Evolutionary conservation across 768 basidiomycete species (phyloP).

Genomic region (Termitomyces eurrhizus): DNA sequence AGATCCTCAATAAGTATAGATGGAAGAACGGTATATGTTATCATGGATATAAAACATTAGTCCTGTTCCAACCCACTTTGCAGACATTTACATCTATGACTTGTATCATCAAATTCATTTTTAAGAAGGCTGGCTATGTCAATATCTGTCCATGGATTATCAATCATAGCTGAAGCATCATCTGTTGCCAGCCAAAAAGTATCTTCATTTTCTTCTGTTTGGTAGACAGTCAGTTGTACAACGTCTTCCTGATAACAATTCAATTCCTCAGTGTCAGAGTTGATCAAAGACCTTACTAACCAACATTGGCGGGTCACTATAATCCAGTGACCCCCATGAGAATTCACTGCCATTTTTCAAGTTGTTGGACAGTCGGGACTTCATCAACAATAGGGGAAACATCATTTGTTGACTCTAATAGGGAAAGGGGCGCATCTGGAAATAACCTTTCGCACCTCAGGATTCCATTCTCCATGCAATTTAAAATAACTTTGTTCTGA

Average conservation of each 20-base stretch:
- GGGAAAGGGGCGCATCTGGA: conserved; percentile 1
- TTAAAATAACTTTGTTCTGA: conserved; percentile 53
- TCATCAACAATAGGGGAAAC: neutral
- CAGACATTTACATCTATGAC: conserved; percentile 26
- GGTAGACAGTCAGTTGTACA: neutral
- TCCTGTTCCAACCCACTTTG: conserved; percentile 19
- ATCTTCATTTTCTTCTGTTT: neutral
- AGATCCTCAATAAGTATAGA: neutral
- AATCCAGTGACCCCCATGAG: conserved; percentile 40
- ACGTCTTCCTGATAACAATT: neutral
- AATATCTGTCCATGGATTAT: conserved; percentile 6
- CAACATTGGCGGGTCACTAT: conserved; percentile 15
- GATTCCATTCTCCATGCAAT: conserved; percentile 43
- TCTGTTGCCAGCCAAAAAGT: conserved; percentile 5
- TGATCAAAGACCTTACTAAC: conserved; percentile 2
- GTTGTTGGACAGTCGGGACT: neutral
- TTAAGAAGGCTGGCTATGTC: conserved; percentile 5
- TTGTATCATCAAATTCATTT: neutral
- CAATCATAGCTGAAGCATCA: conserved; percentile 1
- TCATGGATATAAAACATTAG: conserved; percentile 13
- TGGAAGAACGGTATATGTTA: neutral
- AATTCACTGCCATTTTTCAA: conserved; percentile 29
- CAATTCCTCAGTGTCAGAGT: neutral
- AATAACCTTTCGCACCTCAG: conserved; percentile 42
- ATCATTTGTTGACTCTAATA: conserved; percentile 5